A percentile compares a stretch with the other conserved stretches of the same genome.
phyloP scores from a whole-genome alignment of 768 basidiomycete species.

The Hemileccinum impolitum region DNA sequence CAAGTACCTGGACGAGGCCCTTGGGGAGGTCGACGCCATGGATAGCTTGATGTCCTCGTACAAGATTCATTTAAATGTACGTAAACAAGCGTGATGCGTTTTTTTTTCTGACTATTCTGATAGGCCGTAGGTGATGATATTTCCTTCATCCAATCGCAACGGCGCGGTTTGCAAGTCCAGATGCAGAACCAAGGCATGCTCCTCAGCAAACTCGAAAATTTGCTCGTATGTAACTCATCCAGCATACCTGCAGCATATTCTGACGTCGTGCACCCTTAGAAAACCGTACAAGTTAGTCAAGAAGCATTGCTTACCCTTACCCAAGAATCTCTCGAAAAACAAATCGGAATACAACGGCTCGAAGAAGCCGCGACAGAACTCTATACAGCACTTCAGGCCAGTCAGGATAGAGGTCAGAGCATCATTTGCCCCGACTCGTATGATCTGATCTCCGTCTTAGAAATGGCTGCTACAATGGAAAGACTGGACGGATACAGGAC shows the following conservation, averaged over 20 bases:
- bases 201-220: constrained; percentile 79
- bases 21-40: constrained; percentile 86
- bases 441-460: constrained; percentile 35
- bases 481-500: constrained; percentile 87
- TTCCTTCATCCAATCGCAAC: constrained; percentile 91
- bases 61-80: constrained; percentile 92
- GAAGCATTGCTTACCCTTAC: constrained; percentile 72
- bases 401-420: constrained; percentile 73
- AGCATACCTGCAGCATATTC: background rate
- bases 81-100: constrained; percentile 24
- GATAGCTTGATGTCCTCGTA: constrained; percentile 88
- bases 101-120: constrained; percentile 11
- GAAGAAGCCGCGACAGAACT: constrained; percentile 83
- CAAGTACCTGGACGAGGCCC: constrained; percentile 84
- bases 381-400: constrained; percentile 93
- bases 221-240: constrained; percentile 54
- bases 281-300: constrained; percentile 91
- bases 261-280: constrained; percentile 41
- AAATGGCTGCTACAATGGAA: constrained; percentile 98
- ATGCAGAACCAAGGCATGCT: constrained; percentile 92
- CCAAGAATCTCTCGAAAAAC: constrained; percentile 86
- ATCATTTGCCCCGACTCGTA: background rate
- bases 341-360: constrained; percentile 67
- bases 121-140: constrained; percentile 97
- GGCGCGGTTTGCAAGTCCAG: constrained; percentile 94